Evolutionary conservation across 768 basidiomycete species (phyloP), one percentile per base, ranked within the genome.

Genomic region (Leccinum broughii): DNA sequence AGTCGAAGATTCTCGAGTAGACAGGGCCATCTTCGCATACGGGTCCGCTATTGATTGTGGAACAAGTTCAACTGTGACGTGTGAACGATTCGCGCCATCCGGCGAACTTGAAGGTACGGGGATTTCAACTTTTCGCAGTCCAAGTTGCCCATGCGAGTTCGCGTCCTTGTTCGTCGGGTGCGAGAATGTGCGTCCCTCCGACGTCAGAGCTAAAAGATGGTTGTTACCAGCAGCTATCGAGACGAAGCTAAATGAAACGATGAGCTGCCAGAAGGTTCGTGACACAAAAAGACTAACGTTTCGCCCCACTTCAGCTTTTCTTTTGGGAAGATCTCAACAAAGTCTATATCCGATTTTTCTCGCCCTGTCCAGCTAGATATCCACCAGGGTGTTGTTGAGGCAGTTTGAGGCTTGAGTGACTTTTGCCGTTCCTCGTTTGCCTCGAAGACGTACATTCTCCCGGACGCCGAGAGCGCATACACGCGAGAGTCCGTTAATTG

Each of bases 91-190:
- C 46, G 55, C 6, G 46, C 55, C 24, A 30, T 49, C 61, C 56
- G 70, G 52, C 61, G 50, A 62, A 51, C 56, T 68, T 55, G 60
- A 62, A 55, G 68, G 68, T 37, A 76, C 66, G 35, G 73, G 72
- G 2, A 90, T 78, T 54, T 84, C 76, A 53, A 88, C 80, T 62
- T 84, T 84, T 30, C 86, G 84, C 64, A 90, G 80, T 7, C 94
- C 95, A 8, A 98, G 85, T 70, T 97, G 95, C 1, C 92, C 90
- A 69, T 86, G 84, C 1, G 82, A 76, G 74, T 98, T 98, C 32
- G 90, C 94, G 9, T 81, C 72, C 63, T 85, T 84, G 63, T 83
- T 84, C 48, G 92, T 78, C 0, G 95, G 92, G 67, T 92, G 85
- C 3, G 86, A 83, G 70, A 90, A 94, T 5, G 89, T 82, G 52